Base-by-base conservation (phyloP, 2,329 filamentous ascomycete genomes). In the Colletotrichum endophyticum region DNA sequence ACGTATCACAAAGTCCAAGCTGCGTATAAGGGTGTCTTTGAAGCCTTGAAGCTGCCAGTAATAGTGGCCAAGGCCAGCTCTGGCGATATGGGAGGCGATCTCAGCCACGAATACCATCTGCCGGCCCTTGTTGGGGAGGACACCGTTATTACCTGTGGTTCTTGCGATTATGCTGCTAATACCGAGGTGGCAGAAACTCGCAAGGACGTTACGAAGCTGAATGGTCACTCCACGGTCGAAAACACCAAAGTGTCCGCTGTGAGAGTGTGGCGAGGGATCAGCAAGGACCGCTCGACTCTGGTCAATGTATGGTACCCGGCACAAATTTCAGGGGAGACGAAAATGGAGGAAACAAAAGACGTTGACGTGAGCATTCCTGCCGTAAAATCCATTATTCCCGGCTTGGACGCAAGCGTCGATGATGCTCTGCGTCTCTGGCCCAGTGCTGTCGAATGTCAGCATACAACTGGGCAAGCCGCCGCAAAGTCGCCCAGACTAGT, bases 31-130 rank as follows among this genome's bases (percentile, higher is more conserved):
- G 89, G 89, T 22, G 91, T 99, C 67, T 98, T 99, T 80, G 87
- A 94, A 61, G 95, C 98, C 75, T 88, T 99, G 39, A 95, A 94
- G 79, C 84, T 99, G 16, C 95, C 95, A 0, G 95, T 97, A 79
- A 84, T 98, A 1, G 93, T 98, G 25, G 96, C 96, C 2, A 92
- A 95, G 80, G 97, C 97, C 8, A 96, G 96, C 83, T 98, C 96
- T 1, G 97, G 97, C n/a, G 95, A 95, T 79, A 99, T 99, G 91
- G 97, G 97, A 36, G 97, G 97, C 15, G 94, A 93, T 79, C 86
- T 98, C 49, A 99, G 96, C 83, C 97, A 99, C 83, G 97, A 99
- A 81, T 99, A 98, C 82, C 97, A 98, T 82, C 93, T 98, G 67
- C 90, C 94, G 2, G 95, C 93, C 34, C 82, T 90, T 0, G 93